These are phyloP conservation scores for Sclerotinia borealis DNA, from an alignment of 2,329 filamentous ascomycete genomes.

Conservation along the genomic window DNA sequence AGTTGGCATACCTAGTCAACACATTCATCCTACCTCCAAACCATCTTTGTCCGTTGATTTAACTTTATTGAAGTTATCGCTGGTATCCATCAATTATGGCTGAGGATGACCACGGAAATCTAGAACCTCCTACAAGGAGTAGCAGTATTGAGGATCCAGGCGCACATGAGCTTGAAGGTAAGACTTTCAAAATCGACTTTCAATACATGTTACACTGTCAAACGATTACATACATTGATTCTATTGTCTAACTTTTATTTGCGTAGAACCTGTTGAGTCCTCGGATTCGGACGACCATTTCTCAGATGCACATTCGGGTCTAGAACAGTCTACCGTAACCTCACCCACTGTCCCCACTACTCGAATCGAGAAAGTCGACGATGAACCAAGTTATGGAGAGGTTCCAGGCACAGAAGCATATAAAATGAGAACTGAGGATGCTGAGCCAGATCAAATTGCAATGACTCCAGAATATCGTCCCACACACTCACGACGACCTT, in stretches of 20 bases:
- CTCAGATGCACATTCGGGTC: constrained; percentile 56
- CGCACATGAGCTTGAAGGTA: constrained; percentile 52
- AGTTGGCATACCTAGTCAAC: not conserved
- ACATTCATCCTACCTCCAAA: not conserved
- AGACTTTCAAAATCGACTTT: constrained; percentile 11
- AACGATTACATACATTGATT: not conserved
- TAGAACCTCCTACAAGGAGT: constrained; percentile 38
- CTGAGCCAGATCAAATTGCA: constrained; percentile 55
- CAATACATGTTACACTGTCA: not conserved
- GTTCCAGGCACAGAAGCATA: constrained; percentile 56
- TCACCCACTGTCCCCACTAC: constrained; percentile 48
- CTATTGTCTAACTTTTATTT: not conserved
- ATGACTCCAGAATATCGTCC: constrained; percentile 14
- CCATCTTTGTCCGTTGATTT: not conserved
- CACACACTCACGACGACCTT: constrained; percentile 12
- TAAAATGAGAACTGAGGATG: constrained; percentile 49
- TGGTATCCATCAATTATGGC: constrained; percentile 20
- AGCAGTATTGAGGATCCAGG: constrained; percentile 48
- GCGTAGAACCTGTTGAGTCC: constrained; percentile 35
- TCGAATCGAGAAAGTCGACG: constrained; percentile 52
- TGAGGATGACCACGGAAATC: constrained; percentile 33
- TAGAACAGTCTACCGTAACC: constrained; percentile 38
- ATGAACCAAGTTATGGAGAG: constrained; percentile 53
- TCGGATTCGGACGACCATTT: constrained; percentile 65
- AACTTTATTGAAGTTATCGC: not conserved